Base-by-base conservation (phyloP, 805 yeast genomes). In the Sugiyamaella smithiae region DNA sequence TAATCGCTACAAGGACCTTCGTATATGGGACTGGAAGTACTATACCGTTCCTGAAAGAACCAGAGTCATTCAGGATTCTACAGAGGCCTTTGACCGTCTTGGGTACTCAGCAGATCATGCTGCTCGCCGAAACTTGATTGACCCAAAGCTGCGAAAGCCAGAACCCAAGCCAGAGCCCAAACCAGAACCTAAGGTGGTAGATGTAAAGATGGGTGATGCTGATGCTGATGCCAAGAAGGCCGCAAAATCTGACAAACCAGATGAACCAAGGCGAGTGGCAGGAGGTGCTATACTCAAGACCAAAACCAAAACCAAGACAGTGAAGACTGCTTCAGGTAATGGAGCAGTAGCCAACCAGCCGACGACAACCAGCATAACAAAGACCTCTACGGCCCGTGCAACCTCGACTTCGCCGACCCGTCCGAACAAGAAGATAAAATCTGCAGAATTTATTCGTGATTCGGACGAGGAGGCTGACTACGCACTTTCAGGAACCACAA, bases 11-110 rank as follows among this genome's bases (percentile, higher is more conserved):
- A 59, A 62, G 25, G 60, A 62, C 20, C 55, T 62, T n/a, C 63
- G 66, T 16, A 63, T 70, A 4, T 65, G 74, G 61, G 66, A 66
- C 17, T 67, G 68, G 62, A 57, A 62, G 25, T 60, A 61, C 22
- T 72, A 72, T 54, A 54, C 65, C 41, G 63, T 61, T 9, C 40
- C 48, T 47, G 61, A 70, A 53, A 57, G 71, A 47, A 46, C 54
- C 7, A 48, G 51, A 25, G 67, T 67, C 11, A 56, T 64, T 20
- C 53, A 46, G n/a, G 56, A 58, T 1, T 61, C 69, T 5, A 48
- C 51, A 5, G 57, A 49, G 40, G 68, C 69, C 5, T 67, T 54
- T 41, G 63, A 57, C 37, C 49, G 63, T 5, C 59, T 66, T 19
- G 55, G 50, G 3, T 45, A 58, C 20, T 57, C 67, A 1, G 52